Conservation (phyloP, 2,329 filamentous ascomycete genomes). For the Alternaria sp. region DNA sequence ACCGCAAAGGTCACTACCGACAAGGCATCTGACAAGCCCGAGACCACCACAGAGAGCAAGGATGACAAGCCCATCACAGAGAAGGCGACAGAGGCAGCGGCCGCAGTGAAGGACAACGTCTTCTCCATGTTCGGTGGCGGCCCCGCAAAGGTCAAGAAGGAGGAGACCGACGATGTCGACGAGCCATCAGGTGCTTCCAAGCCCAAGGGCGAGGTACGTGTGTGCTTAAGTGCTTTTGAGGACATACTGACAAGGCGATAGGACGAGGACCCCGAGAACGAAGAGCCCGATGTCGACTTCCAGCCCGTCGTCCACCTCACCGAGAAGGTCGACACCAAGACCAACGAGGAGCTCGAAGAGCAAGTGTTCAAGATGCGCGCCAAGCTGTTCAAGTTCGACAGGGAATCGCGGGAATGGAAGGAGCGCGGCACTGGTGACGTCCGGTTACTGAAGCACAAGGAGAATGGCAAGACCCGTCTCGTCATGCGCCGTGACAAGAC, state of each 20-base stretch:
- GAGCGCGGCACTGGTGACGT: conserved; percentile 98
- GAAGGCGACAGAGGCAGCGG: conserved; percentile 46
- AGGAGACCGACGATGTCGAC: conserved; percentile 71
- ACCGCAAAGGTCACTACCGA: conserved; percentile 53
- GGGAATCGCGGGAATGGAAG: conserved; percentile 95
- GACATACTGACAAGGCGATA: conserved; percentile 31
- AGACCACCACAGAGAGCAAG: conserved; percentile 35
- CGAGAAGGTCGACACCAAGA: conserved; percentile 96
- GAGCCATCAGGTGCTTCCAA: conserved; percentile 86
- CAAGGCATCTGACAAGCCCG: conserved; percentile 37
- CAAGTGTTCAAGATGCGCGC: conserved; percentile 99
- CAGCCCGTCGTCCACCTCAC: conserved; percentile 95
- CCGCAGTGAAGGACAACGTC: conserved; percentile 64
- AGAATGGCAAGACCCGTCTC: conserved; percentile 95
- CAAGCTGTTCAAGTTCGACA: conserved; percentile 98
- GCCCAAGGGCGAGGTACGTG: conserved; percentile 52
- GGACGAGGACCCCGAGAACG: conserved; percentile 82
- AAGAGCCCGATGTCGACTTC: conserved; percentile 94
- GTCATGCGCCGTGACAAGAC: conserved; percentile 99
- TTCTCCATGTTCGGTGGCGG: conserved; percentile 99
- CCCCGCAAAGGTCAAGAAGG: conserved; percentile 92
- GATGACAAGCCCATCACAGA: conserved; percentile 60
- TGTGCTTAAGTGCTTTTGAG: not conserved
- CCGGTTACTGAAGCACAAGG: conserved; percentile 96
- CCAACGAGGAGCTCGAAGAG: conserved; percentile 97